phyloP scores from a whole-genome alignment of 768 basidiomycete genomes.

The Paxillus involutus region DNA sequence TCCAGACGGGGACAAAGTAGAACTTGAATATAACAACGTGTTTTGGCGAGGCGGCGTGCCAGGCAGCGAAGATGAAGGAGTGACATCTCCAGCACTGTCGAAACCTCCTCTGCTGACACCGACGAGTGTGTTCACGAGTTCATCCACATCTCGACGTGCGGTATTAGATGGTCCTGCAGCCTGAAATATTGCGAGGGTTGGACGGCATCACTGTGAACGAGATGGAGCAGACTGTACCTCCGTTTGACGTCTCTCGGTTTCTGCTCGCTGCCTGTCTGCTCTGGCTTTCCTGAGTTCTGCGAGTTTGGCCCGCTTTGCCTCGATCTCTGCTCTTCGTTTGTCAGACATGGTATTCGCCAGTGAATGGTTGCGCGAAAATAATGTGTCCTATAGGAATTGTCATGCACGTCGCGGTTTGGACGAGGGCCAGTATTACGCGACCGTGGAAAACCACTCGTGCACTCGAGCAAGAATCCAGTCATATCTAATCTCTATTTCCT shows the following conservation, averaged over 20 bases:
- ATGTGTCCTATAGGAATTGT: neutral
- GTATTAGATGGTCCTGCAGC: slow-evolving; percentile 39
- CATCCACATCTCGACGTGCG: slow-evolving; percentile 62
- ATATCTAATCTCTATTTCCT: neutral
- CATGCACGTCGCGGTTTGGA: neutral
- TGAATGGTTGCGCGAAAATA: neutral
- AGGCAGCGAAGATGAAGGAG: slow-evolving; percentile 71
- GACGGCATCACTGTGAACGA: slow-evolving; percentile 3
- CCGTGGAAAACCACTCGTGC: slow-evolving; percentile 16
- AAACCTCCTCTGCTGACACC: slow-evolving; percentile 43
- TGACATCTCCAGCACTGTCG: slow-evolving; percentile 59
- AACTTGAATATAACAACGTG: slow-evolving; percentile 35
- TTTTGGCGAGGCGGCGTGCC: slow-evolving; percentile 60
- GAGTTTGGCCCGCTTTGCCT: slow-evolving; percentile 86
- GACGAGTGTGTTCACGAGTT: slow-evolving; percentile 62
- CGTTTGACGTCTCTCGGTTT: slow-evolving; percentile 37
- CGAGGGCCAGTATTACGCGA: neutral
- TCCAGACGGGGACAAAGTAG: slow-evolving; percentile 49
- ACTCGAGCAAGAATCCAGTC: neutral
- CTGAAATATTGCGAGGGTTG: slow-evolving; percentile 22
- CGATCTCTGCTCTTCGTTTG: slow-evolving; percentile 82
- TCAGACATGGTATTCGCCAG: slow-evolving; percentile 46
- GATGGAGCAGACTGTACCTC: slow-evolving; percentile 16
- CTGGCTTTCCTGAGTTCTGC: slow-evolving; percentile 80
- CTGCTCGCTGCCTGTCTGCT: slow-evolving; percentile 62